Percentiles rank a stretch among this genome's conserved stretches.
These are phyloP conservation scores for Leptodermis oblonga DNA, from an alignment of 257 asterid genomes.

Conservation along the genomic window DNA sequence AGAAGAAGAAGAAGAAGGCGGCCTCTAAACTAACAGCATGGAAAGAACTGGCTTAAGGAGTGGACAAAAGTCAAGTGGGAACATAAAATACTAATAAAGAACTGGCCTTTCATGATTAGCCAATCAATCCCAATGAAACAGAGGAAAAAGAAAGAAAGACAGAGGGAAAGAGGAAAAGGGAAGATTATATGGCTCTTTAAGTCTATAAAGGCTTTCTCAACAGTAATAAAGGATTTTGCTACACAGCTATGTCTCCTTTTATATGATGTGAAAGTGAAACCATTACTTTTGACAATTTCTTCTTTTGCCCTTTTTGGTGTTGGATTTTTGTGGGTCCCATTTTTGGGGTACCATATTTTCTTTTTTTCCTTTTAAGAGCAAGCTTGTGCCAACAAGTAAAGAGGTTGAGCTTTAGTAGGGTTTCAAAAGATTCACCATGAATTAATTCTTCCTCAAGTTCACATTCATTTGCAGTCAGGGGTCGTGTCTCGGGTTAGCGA, in stretches of 20 bases:
- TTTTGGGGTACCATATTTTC: neutral
- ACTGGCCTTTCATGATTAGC: constrained; percentile 30
- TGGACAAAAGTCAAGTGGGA: constrained; percentile 12
- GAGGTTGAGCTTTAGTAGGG: neutral
- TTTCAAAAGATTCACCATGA: constrained; percentile 5
- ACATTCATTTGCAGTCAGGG: neutral
- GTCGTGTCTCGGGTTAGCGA: neutral
- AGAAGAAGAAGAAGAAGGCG: neutral
- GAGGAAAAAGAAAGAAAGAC: constrained; percentile 10
- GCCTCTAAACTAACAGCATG: constrained; percentile 9
- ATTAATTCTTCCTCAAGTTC: neutral
- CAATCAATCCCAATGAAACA: constrained; percentile 28
- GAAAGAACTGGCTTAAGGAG: constrained; percentile 10
- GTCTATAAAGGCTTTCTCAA: constrained; percentile 13
- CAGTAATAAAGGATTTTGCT: constrained; percentile 22
- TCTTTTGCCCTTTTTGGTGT: neutral
- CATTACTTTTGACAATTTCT: constrained; percentile 16
- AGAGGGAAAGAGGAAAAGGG: constrained; percentile 9
- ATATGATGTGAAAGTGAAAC: constrained; percentile 25
- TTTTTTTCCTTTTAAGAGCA: neutral
- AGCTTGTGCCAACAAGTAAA: neutral
- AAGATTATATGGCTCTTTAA: constrained; percentile 4
- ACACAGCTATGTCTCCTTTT: constrained; percentile 31
- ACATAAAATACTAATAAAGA: constrained; percentile 12
- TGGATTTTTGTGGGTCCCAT: neutral